Conservation (phyloP, 2,329 filamentous ascomycete genomes). For the Penicillium sp. region DNA sequence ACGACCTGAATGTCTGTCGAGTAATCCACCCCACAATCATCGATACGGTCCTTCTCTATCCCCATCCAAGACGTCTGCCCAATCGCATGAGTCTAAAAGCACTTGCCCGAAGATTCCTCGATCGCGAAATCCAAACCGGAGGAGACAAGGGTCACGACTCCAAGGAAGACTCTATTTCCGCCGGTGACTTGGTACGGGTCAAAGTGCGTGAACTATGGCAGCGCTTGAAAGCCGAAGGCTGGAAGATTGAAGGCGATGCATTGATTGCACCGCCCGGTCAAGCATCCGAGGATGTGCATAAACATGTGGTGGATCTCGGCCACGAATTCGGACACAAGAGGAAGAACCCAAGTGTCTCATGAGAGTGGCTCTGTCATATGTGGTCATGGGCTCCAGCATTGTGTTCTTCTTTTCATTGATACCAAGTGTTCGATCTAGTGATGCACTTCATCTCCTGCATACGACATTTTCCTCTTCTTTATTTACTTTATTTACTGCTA, state of each 20-base stretch:
- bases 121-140: conserved; percentile 73
- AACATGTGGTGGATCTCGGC: conserved; percentile 14
- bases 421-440: neutral
- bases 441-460: neutral
- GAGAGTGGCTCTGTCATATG: neutral
- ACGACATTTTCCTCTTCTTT: neutral
- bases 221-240: conserved; percentile 61
- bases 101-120: conserved; percentile 66
- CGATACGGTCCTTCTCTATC: conserved; percentile 80
- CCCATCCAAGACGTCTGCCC: conserved; percentile 65
- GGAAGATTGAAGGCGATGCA: conserved; percentile 54
- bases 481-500: too few species aligned
- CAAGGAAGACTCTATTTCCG: conserved; percentile 81
- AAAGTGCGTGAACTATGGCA: conserved; percentile 69
- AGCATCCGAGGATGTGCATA: conserved; percentile 4
- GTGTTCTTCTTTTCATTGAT: neutral
- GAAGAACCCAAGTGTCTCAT: conserved; percentile 7
- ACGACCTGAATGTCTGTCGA: conserved; percentile 81
- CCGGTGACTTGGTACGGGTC: conserved; percentile 75
- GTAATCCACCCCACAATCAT: conserved; percentile 80
- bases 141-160: conserved; percentile 73
- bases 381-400: neutral
- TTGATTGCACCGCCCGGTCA: conserved; percentile 32
- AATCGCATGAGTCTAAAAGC: conserved; percentile 71
- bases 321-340: conserved; percentile 27